These are phyloP conservation scores for Saturnispora kantuleensis DNA, from an alignment of 805 yeast genomes.

Conservation along the genomic window DNA sequence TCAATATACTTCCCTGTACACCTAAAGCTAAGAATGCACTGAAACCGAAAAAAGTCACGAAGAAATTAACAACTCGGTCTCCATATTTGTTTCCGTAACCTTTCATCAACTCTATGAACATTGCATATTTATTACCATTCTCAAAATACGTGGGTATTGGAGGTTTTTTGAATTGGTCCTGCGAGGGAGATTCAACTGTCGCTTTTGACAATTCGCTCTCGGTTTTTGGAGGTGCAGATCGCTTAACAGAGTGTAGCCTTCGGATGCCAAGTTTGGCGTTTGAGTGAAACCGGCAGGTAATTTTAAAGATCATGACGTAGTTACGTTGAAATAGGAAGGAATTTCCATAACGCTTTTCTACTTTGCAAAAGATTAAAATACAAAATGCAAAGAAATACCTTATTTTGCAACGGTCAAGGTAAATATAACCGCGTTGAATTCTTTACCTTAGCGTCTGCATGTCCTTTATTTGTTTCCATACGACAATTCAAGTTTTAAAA, in stretches of 20 bases:
- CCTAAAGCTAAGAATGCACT: constrained; percentile 17
- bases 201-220: constrained; percentile 9
- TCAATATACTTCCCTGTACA: constrained; percentile 16
- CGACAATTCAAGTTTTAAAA: neutral
- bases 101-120: constrained; percentile 4
- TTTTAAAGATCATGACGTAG: neutral
- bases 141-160: constrained; percentile 3
- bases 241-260: constrained; percentile 19
- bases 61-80: constrained; percentile 7
- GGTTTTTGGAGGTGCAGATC: constrained; percentile 24
- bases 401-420: neutral
- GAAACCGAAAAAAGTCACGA: constrained; percentile 11
- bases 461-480: neutral
- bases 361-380: too few relatives aligned
- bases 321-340: too few relatives aligned
- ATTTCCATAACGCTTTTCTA: too few relatives aligned
- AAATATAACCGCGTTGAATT: too few relatives aligned
- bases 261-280: neutral
- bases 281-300: neutral
- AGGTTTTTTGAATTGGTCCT: neutral
- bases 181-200: too few relatives aligned
- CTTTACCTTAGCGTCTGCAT: too few relatives aligned
- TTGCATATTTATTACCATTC: neutral
- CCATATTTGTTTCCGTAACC: constrained; percentile 9
- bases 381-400: too few relatives aligned